A percentile compares a stretch with the other conserved stretches of the same genome.
Conservation (phyloP, 257 asterid genomes). For the Petrea volubilis region DNA sequence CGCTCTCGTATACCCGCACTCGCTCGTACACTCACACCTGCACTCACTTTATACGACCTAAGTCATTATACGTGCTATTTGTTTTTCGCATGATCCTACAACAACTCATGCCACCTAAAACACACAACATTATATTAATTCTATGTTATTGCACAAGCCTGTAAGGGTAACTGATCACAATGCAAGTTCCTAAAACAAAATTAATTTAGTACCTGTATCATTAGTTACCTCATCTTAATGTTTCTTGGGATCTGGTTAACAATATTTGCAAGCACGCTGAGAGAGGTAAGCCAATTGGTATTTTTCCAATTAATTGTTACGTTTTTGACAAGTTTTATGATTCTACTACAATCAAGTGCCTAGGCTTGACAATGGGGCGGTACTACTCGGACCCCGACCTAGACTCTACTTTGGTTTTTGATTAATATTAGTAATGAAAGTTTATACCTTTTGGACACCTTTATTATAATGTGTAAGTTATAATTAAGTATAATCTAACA, state of each 20-base stretch:
- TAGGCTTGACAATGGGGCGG: no score
- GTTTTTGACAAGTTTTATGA: neutral
- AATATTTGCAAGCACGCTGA: neutral
- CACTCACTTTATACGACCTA: no score
- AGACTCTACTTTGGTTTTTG: no score
- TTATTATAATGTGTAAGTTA: no score
- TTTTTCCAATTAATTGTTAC: neutral
- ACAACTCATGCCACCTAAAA: constrained; percentile 6
- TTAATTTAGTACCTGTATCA: neutral
- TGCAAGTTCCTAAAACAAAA: neutral
- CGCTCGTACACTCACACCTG: no score
- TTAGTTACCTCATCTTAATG: neutral
- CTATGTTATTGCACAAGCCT: neutral
- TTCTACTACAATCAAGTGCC: no score
- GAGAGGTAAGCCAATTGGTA: neutral
- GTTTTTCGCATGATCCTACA: constrained; percentile 15
- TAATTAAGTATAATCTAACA: no score
- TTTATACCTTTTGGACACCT: no score
- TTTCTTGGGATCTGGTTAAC: neutral
- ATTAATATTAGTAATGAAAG: no score
- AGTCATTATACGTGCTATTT: constrained; percentile 9
- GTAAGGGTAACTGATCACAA: neutral
- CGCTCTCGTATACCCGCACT: no score
- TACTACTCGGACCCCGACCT: no score
- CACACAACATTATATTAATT: neutral